Evolutionary conservation across 352 stramenopile species (phyloP).

Genomic region (Pythium dissotocum): DNA sequence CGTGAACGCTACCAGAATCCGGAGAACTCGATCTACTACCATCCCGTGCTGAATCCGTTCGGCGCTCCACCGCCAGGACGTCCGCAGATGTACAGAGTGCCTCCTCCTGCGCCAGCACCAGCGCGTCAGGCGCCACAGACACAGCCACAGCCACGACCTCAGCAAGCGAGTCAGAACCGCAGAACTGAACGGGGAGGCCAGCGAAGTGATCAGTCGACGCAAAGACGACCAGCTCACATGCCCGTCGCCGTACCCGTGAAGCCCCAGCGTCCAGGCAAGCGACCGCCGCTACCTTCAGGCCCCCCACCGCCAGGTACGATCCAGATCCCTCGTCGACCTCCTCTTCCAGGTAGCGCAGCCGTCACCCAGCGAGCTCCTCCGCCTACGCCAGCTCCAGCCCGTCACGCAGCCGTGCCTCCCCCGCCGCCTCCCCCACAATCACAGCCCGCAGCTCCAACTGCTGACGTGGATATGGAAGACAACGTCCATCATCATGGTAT

Average conservation of each 20-base stretch:
- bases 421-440: slow-evolving; percentile 5
- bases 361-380: slow-evolving; percentile 5
- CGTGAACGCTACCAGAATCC: slow-evolving; percentile 69
- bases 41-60: slow-evolving; percentile 79
- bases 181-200: neutral
- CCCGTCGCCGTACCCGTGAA: neutral
- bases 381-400: neutral
- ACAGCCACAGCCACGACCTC: neutral
- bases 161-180: neutral
- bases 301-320: slow-evolving; percentile 62
- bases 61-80: slow-evolving; percentile 62
- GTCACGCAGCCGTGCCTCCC: neutral
- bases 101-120: slow-evolving; percentile 25
- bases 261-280: slow-evolving; percentile 51
- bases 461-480: slow-evolving; percentile 10
- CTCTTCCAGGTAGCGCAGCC: slow-evolving; percentile 39
- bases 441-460: neutral
- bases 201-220: neutral
- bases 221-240: neutral
- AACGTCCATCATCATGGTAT: neutral
- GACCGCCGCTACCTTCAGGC: slow-evolving; percentile 51
- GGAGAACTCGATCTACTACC: slow-evolving; percentile 84
- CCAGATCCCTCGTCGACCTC: slow-evolving; percentile 54
- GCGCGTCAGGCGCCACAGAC: slow-evolving; percentile 10
- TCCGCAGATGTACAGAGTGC: slow-evolving; percentile 59